Evolutionary conservation across 1,284 basidiomycete genomes (phyloP).

Genomic region (Xerocomus minutiporus): DNA sequence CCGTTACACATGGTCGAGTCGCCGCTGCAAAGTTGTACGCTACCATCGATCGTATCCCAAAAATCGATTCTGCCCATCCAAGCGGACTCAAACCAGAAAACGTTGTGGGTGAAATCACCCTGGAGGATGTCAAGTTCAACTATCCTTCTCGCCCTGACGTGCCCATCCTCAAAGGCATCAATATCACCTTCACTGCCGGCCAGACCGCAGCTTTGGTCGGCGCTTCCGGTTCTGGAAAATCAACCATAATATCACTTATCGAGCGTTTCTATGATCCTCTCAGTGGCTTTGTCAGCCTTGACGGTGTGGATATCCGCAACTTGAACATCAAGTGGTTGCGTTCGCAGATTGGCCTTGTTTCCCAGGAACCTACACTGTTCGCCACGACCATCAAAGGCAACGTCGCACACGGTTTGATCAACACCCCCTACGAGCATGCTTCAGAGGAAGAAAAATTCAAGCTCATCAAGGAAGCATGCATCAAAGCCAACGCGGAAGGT

Average conservation of each 20-base stretch:
- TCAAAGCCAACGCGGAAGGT: constrained; percentile 90
- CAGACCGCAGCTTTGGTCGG: constrained; percentile 87
- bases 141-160: constrained; percentile 90
- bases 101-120: constrained; percentile 71
- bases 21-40: constrained; percentile 92
- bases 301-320: constrained; percentile 72
- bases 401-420: constrained; percentile 87
- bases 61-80: constrained; percentile 78
- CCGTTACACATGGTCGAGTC: constrained; percentile 76
- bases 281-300: constrained; percentile 69
- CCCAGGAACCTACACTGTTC: constrained; percentile 88
- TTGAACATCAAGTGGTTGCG: constrained; percentile 88
- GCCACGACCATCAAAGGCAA: constrained; percentile 75
- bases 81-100: constrained; percentile 68
- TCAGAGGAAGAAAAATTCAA: constrained; percentile 74
- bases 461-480: constrained; percentile 81
- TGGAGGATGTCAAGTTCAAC: constrained; percentile 80
- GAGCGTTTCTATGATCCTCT: constrained; percentile 89
- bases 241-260: constrained; percentile 72
- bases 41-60: constrained; percentile 85
- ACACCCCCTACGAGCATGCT: constrained; percentile 65
- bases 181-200: constrained; percentile 66
- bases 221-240: constrained; percentile 88
- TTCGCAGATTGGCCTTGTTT: constrained; percentile 85
- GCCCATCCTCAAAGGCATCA: constrained; percentile 74